Evolutionary conservation across 495 filamentous ascomycete species (phyloP).

Genomic region (Penicillium riverlandense): DNA sequence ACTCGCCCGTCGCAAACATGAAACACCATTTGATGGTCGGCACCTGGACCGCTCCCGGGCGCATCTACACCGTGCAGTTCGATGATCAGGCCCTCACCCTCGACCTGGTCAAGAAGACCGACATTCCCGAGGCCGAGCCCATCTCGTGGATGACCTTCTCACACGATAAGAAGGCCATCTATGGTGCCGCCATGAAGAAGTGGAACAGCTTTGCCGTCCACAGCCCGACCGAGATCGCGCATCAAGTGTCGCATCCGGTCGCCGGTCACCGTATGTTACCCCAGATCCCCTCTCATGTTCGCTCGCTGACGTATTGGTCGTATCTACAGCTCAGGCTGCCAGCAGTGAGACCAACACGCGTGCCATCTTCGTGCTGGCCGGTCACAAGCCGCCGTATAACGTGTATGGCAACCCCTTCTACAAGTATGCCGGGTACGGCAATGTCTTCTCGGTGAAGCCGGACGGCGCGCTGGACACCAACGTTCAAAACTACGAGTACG

Average conservation of each 20-base stretch:
- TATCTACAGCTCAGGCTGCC: slow-evolving; percentile 51
- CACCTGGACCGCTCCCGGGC: slow-evolving; percentile 77
- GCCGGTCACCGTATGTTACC: slow-evolving; percentile 48
- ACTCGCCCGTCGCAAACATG: slow-evolving; percentile 39
- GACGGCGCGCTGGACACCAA: slow-evolving; percentile 57
- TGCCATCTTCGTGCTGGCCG: slow-evolving; percentile 78
- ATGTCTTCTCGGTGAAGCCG: slow-evolving; percentile 62
- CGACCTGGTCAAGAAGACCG: slow-evolving; percentile 66
- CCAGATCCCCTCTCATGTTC: not conserved
- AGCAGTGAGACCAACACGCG: slow-evolving; percentile 68
- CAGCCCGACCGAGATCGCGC: slow-evolving; percentile 69
- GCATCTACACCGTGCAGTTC: slow-evolving; percentile 78
- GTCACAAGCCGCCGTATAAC: slow-evolving; percentile 64
- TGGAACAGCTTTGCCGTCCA: slow-evolving; percentile 75
- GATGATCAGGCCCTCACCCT: slow-evolving; percentile 68
- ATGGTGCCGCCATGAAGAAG: slow-evolving; percentile 83
- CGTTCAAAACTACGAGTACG: slow-evolving; percentile 74
- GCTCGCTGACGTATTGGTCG: not conserved
- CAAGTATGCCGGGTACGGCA: slow-evolving; percentile 70
- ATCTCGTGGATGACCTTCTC: slow-evolving; percentile 90
- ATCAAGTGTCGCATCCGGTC: slow-evolving; percentile 66
- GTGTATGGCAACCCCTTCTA: slow-evolving; percentile 88
- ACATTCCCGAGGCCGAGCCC: slow-evolving; percentile 71
- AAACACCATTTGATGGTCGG: slow-evolving; percentile 78
- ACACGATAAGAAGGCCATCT: slow-evolving; percentile 75